A percentile compares a stretch with the other conserved stretches of the same genome.
phyloP scores from a whole-genome alignment of 2,329 filamentous ascomycete species.

The Calonectria montana region DNA sequence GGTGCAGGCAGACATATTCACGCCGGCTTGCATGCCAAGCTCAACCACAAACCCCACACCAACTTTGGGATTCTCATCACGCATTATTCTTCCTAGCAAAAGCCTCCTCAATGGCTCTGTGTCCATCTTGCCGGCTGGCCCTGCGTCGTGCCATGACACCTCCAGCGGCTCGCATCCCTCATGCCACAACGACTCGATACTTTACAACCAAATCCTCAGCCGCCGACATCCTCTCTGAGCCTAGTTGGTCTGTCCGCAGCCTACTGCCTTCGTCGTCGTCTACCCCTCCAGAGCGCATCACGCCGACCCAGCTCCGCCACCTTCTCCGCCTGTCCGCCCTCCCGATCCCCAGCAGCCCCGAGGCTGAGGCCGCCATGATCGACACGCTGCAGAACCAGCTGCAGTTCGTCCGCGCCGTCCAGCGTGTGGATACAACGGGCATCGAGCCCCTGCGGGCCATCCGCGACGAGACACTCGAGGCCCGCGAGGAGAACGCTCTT shows the following conservation, averaged over 20 bases:
- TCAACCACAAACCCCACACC: background rate
- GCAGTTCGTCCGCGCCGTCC: constrained; percentile 89
- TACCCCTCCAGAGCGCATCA: constrained; percentile 59
- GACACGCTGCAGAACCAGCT: constrained; percentile 83
- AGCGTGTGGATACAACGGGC: constrained; percentile 78
- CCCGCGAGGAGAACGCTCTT: constrained; percentile 69
- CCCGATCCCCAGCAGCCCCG: constrained; percentile 71
- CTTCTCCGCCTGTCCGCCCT: constrained; percentile 91
- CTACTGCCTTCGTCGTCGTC: constrained; percentile 67
- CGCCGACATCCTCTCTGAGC: constrained; percentile 70
- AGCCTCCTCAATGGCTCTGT: constrained; percentile 43
- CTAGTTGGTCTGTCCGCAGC: constrained; percentile 86
- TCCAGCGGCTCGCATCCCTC: constrained; percentile 11
- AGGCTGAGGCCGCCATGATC: constrained; percentile 78
- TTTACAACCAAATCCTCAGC: constrained; percentile 32
- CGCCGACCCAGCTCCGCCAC: constrained; percentile 78
- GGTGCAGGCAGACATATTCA: background rate
- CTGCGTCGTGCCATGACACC: constrained; percentile 36
- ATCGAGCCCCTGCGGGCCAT: constrained; percentile 82
- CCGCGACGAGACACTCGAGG: constrained; percentile 80
- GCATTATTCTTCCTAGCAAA: background rate
- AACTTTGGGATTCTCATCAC: background rate
- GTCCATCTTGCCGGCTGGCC: constrained; percentile 45
- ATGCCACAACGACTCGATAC: constrained; percentile 8
- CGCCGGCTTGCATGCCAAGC: background rate